phyloP scores from a whole-genome alignment of 345 rosid species.

The Murraya paniculata region DNA sequence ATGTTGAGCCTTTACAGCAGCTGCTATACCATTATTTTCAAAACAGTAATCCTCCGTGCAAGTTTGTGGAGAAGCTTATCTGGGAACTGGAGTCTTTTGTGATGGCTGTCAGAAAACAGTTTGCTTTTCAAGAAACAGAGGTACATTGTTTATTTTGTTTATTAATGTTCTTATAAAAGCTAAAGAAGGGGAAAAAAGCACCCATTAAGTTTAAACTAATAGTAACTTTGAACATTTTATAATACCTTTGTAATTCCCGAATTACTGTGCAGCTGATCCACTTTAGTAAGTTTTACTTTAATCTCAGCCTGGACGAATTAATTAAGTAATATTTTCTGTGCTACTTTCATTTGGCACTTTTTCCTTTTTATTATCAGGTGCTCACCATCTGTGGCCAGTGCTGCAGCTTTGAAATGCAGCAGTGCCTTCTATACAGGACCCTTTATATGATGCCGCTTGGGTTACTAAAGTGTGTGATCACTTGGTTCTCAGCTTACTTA shows the following conservation, averaged over 20 bases:
- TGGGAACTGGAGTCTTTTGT: slow-evolving; percentile 41
- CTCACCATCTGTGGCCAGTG: slow-evolving; percentile 47
- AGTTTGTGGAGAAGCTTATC: slow-evolving; percentile 44
- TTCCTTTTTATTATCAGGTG: slow-evolving; percentile 38
- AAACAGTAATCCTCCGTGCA: slow-evolving; percentile 16
- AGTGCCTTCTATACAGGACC: slow-evolving; percentile 51
- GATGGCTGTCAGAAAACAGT: slow-evolving; percentile 38
- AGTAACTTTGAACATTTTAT: background rate
- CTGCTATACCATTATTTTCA: slow-evolving; percentile 33
- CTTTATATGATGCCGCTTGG: slow-evolving; percentile 74
- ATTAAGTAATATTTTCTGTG: slow-evolving; percentile 3
- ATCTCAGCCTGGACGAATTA: background rate
- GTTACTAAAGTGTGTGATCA: slow-evolving; percentile 58
- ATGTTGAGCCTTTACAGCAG: slow-evolving; percentile 41
- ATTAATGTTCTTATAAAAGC: background rate
- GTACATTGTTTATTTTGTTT: slow-evolving; percentile 28
- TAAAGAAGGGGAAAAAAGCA: background rate
- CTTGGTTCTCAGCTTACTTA: slow-evolving; percentile 69
- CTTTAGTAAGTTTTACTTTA: background rate
- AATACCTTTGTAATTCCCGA: background rate
- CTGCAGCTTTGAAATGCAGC: slow-evolving; percentile 55
- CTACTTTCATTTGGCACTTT: slow-evolving; percentile 15
- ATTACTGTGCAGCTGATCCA: background rate
- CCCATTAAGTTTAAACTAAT: background rate
- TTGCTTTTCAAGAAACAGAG: slow-evolving; percentile 55